A percentile compares a stretch with the other conserved stretches of the same genome.
phyloP scores from a whole-genome alignment of 73 alveolate species.

The Stentor roeselii region DNA sequence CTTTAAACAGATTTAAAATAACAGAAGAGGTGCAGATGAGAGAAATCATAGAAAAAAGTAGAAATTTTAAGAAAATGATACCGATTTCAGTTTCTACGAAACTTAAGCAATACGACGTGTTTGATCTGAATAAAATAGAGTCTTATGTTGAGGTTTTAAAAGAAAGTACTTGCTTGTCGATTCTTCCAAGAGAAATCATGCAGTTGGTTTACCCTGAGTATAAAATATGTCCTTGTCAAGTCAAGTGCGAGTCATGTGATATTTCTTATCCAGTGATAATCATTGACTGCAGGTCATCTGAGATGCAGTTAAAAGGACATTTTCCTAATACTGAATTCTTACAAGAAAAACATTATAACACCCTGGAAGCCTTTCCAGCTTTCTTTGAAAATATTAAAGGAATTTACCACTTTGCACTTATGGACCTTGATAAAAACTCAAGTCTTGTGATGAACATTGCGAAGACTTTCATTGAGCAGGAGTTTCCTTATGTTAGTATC shows the following conservation, averaged over 20 bases:
- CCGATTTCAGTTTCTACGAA: not conserved
- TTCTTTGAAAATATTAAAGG: not conserved
- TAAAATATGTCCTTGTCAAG: not conserved
- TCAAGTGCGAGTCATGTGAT: not conserved
- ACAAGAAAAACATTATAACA: not conserved
- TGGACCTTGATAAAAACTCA: constrained; percentile 3
- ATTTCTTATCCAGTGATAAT: not conserved
- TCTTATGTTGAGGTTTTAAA: not conserved
- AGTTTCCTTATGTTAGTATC: constrained; percentile 10
- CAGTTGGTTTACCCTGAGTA: not conserved
- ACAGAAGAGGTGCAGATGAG: not conserved
- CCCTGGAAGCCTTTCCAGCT: not conserved
- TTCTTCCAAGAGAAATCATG: constrained; percentile 3
- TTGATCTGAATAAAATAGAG: not conserved
- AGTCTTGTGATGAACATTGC: not conserved
- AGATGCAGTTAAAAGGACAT: not conserved
- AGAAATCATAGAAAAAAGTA: not conserved
- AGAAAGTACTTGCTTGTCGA: not conserved
- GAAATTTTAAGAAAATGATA: not conserved
- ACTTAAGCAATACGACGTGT: not conserved
- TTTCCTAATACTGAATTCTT: constrained; percentile 6
- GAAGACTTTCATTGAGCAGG: not conserved
- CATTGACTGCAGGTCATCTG: constrained; percentile 13
- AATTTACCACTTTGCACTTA: not conserved
- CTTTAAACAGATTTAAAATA: not conserved